Evolutionary conservation across 306 rosid species (phyloP), one percentile per base, ranked within the genome.

Genomic region (Quercus aquifolioides): DNA sequence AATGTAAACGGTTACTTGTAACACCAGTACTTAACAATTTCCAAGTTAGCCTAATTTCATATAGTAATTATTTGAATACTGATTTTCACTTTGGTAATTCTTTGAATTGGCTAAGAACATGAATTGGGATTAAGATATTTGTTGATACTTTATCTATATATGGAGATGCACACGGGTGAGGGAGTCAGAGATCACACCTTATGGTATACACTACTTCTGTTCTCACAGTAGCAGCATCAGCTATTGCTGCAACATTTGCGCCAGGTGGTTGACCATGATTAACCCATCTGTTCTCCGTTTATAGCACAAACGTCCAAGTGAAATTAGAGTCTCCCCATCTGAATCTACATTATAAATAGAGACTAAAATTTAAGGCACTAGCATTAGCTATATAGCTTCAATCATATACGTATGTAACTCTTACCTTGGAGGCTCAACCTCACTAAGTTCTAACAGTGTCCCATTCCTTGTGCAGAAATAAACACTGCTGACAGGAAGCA

Each of bases 201-300:
- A 94, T 87, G 73, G 97, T 94, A 80, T 92, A 94, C n/a, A 94
- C 92, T 68, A 91, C 91, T 54, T 88, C 83, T 76, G 81, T 76
- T 84, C 98, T 81, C 67, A 80, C 71, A 69, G 86, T 80, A 80
- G 90, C 89, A 82, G 88, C 91, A 81, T 89, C 95, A 33, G 97
- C 95, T 59, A 94, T 85, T 31, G 92, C 95, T 54, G 98, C 98
- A 55, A 92, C 94, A 87, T 94, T 81, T 65, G 98, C 97, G 55
- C 97, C 97, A 5, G 94, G 90, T 30, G 98, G 98, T 76, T 78
- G 94, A 62, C 95, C 94, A 88, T 88, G 94, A 87, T 85, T 85
- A 81, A 76, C 78, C 98, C 97, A 94, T 90, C 98, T 94, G 97
- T 80, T 92, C 91, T 89, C 88, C 74, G 83, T 85, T 83, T 72